Percentiles rank a stretch among this genome's conserved stretches.
phyloP scores from a whole-genome alignment of 2,329 filamentous ascomycete genomes.

The Xylariaceae sp. region DNA sequence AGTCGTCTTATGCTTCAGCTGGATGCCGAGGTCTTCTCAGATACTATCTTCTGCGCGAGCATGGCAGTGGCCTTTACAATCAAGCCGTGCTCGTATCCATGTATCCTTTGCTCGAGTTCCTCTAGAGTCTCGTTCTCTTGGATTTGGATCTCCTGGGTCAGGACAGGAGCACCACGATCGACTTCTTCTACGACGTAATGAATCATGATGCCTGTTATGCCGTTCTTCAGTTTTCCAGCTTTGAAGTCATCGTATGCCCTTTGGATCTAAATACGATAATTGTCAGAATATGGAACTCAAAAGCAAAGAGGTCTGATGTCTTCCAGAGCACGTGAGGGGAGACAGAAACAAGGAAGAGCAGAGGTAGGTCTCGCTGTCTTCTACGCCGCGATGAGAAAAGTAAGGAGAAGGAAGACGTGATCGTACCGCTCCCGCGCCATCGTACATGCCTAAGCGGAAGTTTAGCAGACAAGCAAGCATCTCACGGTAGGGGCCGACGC shows the following conservation, averaged over 20 bases:
- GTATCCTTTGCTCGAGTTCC: constrained; percentile 58
- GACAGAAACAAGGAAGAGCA: not conserved
- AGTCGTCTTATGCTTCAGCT: constrained; percentile 8
- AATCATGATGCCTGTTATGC: constrained; percentile 64
- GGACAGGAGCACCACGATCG: constrained; percentile 61
- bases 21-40: constrained; percentile 19
- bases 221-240: constrained; percentile 50
- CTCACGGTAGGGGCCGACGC: constrained; percentile 22
- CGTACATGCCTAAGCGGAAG: constrained; percentile 49
- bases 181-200: constrained; percentile 66
- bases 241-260: constrained; percentile 61
- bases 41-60: constrained; percentile 24
- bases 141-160: constrained; percentile 56
- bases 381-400: not conserved
- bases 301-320: not conserved
- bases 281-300: not conserved
- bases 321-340: not conserved
- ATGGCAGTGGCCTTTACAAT: constrained; percentile 59
- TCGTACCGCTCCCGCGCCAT: constrained; percentile 53
- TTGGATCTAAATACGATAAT: constrained; percentile 43
- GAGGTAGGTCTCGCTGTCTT: not conserved
- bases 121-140: constrained; percentile 53
- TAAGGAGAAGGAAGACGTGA: not conserved
- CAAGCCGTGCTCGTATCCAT: constrained; percentile 59
- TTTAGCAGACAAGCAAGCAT: not conserved